Base-by-base conservation (phyloP, 306 rosid genomes). In the Malus fusca region DNA sequence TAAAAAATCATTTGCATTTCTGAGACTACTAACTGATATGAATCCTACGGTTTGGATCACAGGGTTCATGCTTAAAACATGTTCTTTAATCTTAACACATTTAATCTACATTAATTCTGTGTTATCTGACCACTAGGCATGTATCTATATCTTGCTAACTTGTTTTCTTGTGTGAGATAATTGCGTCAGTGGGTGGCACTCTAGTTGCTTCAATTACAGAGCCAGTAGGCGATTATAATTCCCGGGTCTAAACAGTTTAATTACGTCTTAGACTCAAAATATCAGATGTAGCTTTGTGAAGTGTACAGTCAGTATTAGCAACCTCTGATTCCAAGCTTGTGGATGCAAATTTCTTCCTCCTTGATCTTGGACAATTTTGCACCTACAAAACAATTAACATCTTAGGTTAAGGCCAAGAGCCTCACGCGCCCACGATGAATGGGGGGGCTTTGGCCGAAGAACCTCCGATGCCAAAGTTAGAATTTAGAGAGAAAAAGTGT, bases 161-260 rank as follows among this genome's bases (percentile, higher is more conserved):
- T 69, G 26, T 80, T 37, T 44, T 28, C 74, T 73, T 71, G 66
- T 72, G 75, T 31, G 22, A 21, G 72, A 53, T 66, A 70, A 66
- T 73, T 78, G 68, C 60, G 35, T n/a, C 22, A 23, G 17, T 59
- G 48, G 65, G 35, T 52, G 61, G 18, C 17, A 14, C 53, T 51
- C 74, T 75, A 44, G 72, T 82, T 58, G 55, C 25, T 74, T 23
- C n/a, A 11, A 40, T 60, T 46, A 8, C 25, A 37, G 42, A 13
- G 68, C 40, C 42, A n/a, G 10, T 11, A 40, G 40, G 23, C 51
- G 25, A 35, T 51, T 52, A 5, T 33, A 10, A 28, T 69, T 26
- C 35, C 17, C 35, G 4, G 64, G 53, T 35, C 23, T 26, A 62
- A 33, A 51, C 69, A 58, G 64, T 44, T 73, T 23, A 58, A 65